These are phyloP conservation scores for Bisporella sp. DNA, from an alignment of 2,329 filamentous ascomycete genomes.

Conservation along the genomic window DNA sequence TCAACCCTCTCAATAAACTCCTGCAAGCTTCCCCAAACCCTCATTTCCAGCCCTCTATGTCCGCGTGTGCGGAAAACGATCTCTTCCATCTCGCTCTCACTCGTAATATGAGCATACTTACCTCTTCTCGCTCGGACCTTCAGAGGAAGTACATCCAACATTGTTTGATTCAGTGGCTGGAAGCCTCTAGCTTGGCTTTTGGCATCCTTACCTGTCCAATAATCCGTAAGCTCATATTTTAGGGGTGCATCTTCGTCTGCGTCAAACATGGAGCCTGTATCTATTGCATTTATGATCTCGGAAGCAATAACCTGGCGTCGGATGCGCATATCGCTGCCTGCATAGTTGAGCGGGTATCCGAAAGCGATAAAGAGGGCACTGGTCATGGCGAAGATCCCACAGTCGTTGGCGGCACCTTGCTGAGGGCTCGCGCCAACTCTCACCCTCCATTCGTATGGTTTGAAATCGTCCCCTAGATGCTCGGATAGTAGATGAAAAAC, in stretches of 20 bases:
- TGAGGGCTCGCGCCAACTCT: neutral
- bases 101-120: neutral
- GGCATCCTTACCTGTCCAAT: neutral
- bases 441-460: neutral
- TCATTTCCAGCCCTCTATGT: too few relatives aligned
- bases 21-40: too few relatives aligned
- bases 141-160: neutral
- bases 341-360: neutral
- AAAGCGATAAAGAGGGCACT: neutral
- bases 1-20: too few relatives aligned
- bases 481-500: neutral
- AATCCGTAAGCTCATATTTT: neutral
- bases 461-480: neutral
- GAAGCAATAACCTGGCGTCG: neutral
- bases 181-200: neutral
- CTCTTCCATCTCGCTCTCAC: too few relatives aligned
- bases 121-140: neutral
- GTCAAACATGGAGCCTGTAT: neutral
- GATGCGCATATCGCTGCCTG: neutral
- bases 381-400: neutral
- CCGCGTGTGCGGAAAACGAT: too few relatives aligned
- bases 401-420: neutral
- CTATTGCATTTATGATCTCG: neutral
- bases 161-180: slow-evolving; percentile 1
- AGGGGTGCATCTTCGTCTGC: neutral